Percentiles rank a stretch among this genome's conserved stretches.
Evolutionary conservation across 208 protist genomes (phyloP).

Genomic region (Cochliopodium minus): DNA sequence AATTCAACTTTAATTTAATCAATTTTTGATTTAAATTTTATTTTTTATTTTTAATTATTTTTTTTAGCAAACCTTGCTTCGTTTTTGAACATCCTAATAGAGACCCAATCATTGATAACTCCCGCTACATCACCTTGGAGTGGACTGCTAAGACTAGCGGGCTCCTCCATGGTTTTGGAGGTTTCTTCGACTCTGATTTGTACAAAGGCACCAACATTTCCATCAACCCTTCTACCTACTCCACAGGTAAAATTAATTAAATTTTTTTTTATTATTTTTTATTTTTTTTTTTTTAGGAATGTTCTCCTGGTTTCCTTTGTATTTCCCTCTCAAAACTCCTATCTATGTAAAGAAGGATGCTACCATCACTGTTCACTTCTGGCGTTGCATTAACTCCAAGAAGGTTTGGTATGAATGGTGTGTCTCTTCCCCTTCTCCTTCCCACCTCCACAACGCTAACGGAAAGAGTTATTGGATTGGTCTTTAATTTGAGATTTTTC

Average conservation of each 20-base stretch:
- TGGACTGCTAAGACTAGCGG: constrained; percentile 3
- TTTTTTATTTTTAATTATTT: no score
- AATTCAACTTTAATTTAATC: no score
- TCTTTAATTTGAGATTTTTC: no score
- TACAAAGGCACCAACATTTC: constrained; percentile 51
- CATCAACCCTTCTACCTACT: constrained; percentile 11
- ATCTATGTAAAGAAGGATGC: constrained; percentile 24
- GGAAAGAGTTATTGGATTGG: constrained; percentile 53
- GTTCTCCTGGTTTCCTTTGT: constrained; percentile 72
- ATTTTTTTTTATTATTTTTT: no score
- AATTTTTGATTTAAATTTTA: no score
- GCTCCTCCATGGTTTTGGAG: constrained; percentile 54
- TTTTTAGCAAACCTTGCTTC: no score
- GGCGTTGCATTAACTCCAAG: background rate
- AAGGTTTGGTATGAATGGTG: constrained; percentile 74
- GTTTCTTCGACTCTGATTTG: constrained; percentile 58
- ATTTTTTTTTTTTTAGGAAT: constrained; percentile 43
- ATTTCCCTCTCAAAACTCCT: constrained; percentile 42
- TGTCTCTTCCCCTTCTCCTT: constrained; percentile 20
- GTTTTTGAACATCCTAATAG: no score
- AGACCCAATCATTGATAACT: no score
- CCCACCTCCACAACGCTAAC: constrained; percentile 47
- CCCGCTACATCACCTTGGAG: no score
- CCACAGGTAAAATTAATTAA: no score
- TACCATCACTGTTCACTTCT: constrained; percentile 24